Base-by-base conservation (phyloP, 352 stramenopile genomes). In the Pythium graminicola region DNA sequence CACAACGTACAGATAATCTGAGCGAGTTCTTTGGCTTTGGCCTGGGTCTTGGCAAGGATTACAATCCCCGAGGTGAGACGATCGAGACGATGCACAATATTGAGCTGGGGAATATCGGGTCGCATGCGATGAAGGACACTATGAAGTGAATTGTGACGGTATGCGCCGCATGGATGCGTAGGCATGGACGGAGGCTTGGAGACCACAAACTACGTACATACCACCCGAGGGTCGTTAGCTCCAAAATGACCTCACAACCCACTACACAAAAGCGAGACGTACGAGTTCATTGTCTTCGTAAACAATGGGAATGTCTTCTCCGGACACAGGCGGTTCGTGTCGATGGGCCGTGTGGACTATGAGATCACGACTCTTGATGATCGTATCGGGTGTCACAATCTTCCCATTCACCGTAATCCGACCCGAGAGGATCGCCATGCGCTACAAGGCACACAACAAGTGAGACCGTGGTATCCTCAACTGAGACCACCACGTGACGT, bases 11-110 rank as follows among this genome's bases (percentile, higher is more conserved):
- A 64, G 19, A 95, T 95, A 40, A 72, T 81, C 4, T 67, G 56
- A 10, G 82, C 87, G 11, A 95, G 60, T 40, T 71, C 50, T 43
- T 87, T 90, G 4, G 84, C 84, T 43, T 87, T 93, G 6, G 59
- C 58, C 6, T 68, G 33, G 23, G 70, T 89, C 60, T 95, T 95
- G 22, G 84, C 84, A n/a, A 95, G 65, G 33, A 95, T 66, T 32
- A 95, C 77, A 43, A 95, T 70, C 39, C 96, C 96, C 14, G 91
- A 98, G 14, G 96, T 99, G 28, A 99, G 78, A 13, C 93, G 80
- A 76, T 99, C 95, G 13, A 99, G 75, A 16, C 96, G 93, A 73
- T 99, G 93, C 41, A 98, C 89, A 40, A 97, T 88, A 57, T 92
- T 75, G 17, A 97, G 69, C 49, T 76, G 54, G 7, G 65, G 62